Evolutionary conservation across 1,284 basidiomycete species (phyloP).

Genomic region (Melampsora abietis-canadensis): DNA sequence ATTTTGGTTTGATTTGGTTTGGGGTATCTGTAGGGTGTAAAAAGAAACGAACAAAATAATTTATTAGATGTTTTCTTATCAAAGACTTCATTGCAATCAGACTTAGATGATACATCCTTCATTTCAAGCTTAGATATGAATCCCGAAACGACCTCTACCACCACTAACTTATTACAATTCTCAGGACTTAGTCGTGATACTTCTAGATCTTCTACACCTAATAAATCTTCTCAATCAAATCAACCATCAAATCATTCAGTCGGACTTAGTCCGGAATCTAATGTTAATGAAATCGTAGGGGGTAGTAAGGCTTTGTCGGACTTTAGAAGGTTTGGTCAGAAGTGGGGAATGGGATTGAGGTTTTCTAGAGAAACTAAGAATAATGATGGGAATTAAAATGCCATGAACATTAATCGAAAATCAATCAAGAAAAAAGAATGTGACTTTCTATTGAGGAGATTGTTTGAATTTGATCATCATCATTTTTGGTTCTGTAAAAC

Average conservation of each 20-base stretch:
- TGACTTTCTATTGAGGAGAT: no score
- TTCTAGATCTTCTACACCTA: slow-evolving; percentile 42
- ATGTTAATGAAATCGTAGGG: slow-evolving; percentile 2
- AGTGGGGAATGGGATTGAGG: slow-evolving; percentile 46
- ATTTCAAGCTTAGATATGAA: slow-evolving; percentile 92
- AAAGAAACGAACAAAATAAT: slow-evolving; percentile 77
- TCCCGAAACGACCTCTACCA: slow-evolving; percentile 54
- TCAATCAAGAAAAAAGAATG: no score
- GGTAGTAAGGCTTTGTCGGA: slow-evolving; percentile 45
- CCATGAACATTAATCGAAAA: not conserved
- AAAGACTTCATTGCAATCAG: slow-evolving; percentile 79
- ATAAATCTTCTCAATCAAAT: slow-evolving; percentile 12
- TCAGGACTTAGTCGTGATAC: slow-evolving; percentile 46
- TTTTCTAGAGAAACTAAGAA: slow-evolving; percentile 42
- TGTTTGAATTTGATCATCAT: no score
- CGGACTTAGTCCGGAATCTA: not conserved
- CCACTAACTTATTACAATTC: slow-evolving; percentile 44
- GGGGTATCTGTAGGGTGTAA: slow-evolving; percentile 66
- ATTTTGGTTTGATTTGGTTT: slow-evolving; percentile 4
- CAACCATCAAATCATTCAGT: not conserved
- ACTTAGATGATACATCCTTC: slow-evolving; percentile 82
- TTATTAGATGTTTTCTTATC: slow-evolving; percentile 86
- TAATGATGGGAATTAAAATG: slow-evolving; percentile 8
- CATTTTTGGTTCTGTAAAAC: no score
- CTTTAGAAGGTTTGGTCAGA: slow-evolving; percentile 48